Evolutionary conservation across 2,329 filamentous ascomycete genomes (phyloP).

Genomic region (Capronia americana): DNA sequence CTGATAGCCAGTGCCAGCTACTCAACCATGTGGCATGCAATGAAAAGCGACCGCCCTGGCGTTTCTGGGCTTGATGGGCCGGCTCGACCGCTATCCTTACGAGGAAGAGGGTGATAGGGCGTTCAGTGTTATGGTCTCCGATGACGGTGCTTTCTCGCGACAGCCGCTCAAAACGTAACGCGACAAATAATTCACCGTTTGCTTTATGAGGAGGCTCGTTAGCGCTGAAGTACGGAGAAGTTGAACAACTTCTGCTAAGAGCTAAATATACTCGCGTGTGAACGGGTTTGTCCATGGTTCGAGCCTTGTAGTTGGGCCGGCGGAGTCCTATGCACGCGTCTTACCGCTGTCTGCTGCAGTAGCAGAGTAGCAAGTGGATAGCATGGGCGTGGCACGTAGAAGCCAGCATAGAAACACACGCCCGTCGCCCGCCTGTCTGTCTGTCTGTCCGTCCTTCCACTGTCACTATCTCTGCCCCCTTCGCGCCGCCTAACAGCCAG

Average conservation of each 20-base stretch:
- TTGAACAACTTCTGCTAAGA: background rate
- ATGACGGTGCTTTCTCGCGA: background rate
- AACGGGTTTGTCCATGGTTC: conserved; percentile 3
- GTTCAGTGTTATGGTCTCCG: background rate
- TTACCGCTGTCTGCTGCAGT: conserved; percentile 15
- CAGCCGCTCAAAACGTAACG: background rate
- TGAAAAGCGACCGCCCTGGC: background rate
- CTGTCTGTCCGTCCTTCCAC: background rate
- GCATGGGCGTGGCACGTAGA: background rate
- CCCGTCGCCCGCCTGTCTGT: background rate
- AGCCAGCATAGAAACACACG: conserved; percentile 13
- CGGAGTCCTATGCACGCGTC: conserved; percentile 6
- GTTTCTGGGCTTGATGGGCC: background rate
- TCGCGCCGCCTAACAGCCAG: conserved; percentile 6
- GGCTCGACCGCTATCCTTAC: background rate
- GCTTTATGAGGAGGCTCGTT: background rate
- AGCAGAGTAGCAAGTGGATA: conserved; percentile 4
- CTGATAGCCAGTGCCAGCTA: background rate
- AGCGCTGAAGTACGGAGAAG: conserved; percentile 4
- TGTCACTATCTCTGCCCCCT: conserved; percentile 17
- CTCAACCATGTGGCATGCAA: background rate
- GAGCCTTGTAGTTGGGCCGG: background rate
- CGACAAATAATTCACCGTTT: background rate
- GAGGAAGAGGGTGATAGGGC: background rate
- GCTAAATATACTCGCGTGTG: conserved; percentile 14